These are phyloP conservation scores for Raffaelea arxii DNA, from an alignment of 2,329 filamentous ascomycete species.

Conservation along the genomic window DNA sequence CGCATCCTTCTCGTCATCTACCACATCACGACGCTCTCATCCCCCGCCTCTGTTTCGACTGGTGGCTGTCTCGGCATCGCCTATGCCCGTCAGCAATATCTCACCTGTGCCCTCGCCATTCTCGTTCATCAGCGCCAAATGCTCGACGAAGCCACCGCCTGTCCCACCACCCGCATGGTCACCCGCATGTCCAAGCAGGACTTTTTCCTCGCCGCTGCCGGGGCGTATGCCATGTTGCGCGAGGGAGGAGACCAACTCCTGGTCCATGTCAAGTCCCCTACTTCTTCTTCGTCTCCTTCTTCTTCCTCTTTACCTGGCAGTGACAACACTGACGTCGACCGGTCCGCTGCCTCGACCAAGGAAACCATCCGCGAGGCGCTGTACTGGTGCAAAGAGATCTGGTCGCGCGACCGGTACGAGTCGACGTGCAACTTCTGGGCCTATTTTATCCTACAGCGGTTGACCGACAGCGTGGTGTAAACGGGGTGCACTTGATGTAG, in stretches of 20 bases:
- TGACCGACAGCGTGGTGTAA: background rate
- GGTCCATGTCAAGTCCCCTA: background rate
- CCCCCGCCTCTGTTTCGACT: background rate
- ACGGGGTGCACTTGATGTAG: too few relatives aligned
- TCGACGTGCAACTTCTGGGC: background rate
- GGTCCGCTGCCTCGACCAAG: background rate
- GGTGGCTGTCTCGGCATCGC: background rate
- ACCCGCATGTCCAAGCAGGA: background rate
- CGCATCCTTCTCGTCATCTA: background rate
- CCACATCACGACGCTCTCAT: background rate
- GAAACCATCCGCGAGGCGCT: background rate
- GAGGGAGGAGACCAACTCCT: background rate
- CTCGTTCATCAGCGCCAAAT: background rate
- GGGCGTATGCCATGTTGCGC: background rate
- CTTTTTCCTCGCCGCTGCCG: background rate
- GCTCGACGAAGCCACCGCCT: background rate
- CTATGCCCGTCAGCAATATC: background rate
- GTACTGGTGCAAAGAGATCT: background rate
- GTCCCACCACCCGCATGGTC: background rate
- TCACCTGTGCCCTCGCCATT: background rate
- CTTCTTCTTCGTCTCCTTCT: too few relatives aligned
- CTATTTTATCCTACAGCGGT: background rate
- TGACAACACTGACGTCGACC: too few relatives aligned
- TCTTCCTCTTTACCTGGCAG: too few relatives aligned
- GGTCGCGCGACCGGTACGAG: background rate